Evolutionary conservation across 805 yeast genomes (phyloP), one percentile per base, ranked within the genome.

Genomic region (Lipomyces spencermartinsiae): DNA sequence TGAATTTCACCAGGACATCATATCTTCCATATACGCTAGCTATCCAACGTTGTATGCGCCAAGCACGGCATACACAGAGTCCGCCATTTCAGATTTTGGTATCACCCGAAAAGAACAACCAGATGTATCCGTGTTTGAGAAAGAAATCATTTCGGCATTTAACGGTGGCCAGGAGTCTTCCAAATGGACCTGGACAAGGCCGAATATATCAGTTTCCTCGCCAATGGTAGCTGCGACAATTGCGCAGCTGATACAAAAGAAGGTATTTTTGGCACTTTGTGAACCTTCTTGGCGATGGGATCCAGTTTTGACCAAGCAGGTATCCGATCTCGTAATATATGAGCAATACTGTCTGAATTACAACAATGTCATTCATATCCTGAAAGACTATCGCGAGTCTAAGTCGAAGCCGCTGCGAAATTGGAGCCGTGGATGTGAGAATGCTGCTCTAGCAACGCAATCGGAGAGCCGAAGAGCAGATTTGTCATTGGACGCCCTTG

Each of bases 1-100:
- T 16, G 66, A 67, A 22, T 60, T 61, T 19, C 72, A 69, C 53
- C 71, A 69, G 29, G 69, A 62, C 9, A 46, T 63, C 12, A 61
- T 69, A 12, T 46, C 53, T 9, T 22, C 34, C 10, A 33, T 69
- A 29, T 66, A 69, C 46, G 56, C 62, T 14, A 54, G 61, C 5
- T 69, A 58, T 57, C 72, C 72, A 4, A 43, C 72, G 4, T 60
- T 68, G 31, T 69, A 67, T 56, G 69, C 72, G 2, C 64, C 72
- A 4, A 29, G 56, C 31, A 8, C 57, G n/a, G 63, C 65, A 12
- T 63, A 58, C 37, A 8, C 34, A 37, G 58, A 54, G 7, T 46
- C 57, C 33, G 33, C 60, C 7, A 60, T 62, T 12, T 60, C 59
- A n/a, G 61, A 58, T 54, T 43, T 63, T 16, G 31, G 57, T 7